Conservation (phyloP, 257 asterid genomes). For the Nicotiana otophora region DNA sequence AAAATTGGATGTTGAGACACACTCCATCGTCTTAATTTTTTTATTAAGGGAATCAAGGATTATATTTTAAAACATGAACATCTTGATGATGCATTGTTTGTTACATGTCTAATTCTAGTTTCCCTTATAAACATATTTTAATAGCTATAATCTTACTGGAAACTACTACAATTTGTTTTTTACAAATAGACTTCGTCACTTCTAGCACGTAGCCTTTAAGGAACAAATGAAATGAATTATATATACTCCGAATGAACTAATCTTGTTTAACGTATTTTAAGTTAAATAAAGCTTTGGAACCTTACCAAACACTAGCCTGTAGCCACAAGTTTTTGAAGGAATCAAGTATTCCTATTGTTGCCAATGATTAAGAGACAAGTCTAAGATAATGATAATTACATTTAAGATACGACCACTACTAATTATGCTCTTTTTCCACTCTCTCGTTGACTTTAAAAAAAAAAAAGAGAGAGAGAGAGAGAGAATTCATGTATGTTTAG, state of each 20-base stretch:
- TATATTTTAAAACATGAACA: not conserved
- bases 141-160: not conserved
- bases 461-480: not conserved
- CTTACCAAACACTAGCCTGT: not conserved
- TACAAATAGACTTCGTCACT: not conserved
- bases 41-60: not conserved
- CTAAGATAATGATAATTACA: not conserved
- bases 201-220: slow-evolving; percentile 8
- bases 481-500: not conserved
- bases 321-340: not conserved
- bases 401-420: not conserved
- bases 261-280: not conserved
- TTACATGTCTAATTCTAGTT: slow-evolving; percentile 21
- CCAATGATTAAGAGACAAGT: not conserved
- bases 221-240: not conserved
- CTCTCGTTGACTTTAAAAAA: not conserved
- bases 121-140: slow-evolving; percentile 5
- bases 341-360: not conserved
- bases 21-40: not conserved
- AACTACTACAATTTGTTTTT: not conserved
- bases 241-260: not conserved
- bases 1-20: not conserved
- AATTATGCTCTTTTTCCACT: not conserved
- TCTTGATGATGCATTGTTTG: not conserved
- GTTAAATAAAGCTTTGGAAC: not conserved